Percentiles rank a stretch among this genome's conserved stretches.
Evolutionary conservation across 345 rosid species (phyloP).

Genomic region (Aquilaria yunnanensis): DNA sequence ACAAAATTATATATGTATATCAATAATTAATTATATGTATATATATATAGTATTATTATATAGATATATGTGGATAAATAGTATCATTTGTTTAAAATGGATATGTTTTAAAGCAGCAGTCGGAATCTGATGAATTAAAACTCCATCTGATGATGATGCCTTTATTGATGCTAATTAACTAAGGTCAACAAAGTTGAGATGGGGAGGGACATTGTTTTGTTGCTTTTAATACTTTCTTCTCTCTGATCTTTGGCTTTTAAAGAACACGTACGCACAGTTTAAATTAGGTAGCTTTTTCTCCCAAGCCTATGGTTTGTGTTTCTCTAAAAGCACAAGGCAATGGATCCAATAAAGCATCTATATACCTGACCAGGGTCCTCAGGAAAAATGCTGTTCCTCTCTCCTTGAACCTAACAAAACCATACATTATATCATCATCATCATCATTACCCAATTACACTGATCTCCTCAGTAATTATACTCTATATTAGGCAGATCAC

Average conservation of each 20-base stretch:
- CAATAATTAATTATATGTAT: not conserved
- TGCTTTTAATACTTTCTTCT: conserved; percentile 24
- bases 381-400: conserved; percentile 72
- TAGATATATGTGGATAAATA: no score
- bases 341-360: conserved; percentile 40
- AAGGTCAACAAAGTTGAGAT: conserved; percentile 34
- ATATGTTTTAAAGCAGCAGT: not conserved
- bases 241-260: not conserved
- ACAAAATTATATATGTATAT: not conserved
- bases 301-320: conserved; percentile 3
- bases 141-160: conserved; percentile 8
- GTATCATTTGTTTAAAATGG: no score
- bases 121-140: conserved; percentile 5
- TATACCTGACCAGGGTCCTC: conserved; percentile 91
- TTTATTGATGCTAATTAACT: conserved; percentile 14
- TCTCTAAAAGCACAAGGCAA: conserved; percentile 3
- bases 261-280: no score
- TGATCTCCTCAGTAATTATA: not conserved
- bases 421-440: conserved; percentile 8
- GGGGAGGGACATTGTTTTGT: conserved; percentile 16
- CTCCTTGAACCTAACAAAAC: conserved; percentile 58
- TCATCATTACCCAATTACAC: conserved; percentile 22
- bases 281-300: conserved; percentile 11
- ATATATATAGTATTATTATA: no score
- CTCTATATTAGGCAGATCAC: conserved; percentile 2